Conservation (phyloP, 2,329 filamentous ascomycete genomes). For the Neofusicoccum sp. region DNA sequence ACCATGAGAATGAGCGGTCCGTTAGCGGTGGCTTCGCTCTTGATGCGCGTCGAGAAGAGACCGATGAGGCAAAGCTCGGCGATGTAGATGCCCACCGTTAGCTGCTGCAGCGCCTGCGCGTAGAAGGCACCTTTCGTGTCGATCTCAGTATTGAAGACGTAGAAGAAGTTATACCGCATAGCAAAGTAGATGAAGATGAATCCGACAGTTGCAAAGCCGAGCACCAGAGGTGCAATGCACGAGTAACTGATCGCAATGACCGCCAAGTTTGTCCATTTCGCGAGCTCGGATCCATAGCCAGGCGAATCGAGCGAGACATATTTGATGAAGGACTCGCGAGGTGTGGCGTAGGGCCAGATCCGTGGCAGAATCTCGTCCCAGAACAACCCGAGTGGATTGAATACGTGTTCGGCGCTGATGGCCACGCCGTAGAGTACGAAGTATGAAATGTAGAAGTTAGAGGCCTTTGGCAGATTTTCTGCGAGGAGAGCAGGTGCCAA, state of each 20-base stretch:
- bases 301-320: constrained; percentile 44
- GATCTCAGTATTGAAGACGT: constrained; percentile 46
- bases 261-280: constrained; percentile 47
- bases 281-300: constrained; percentile 46
- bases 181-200: constrained; percentile 67
- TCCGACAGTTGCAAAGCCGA: constrained; percentile 73
- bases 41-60: constrained; percentile 30
- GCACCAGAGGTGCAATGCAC: constrained; percentile 75
- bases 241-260: constrained; percentile 30
- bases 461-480: constrained; percentile 34
- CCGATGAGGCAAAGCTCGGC: constrained; percentile 53
- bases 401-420: constrained; percentile 82
- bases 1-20: constrained; percentile 34
- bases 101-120: constrained; percentile 46
- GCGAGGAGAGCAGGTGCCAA: constrained; percentile 34
- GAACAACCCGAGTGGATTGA: constrained; percentile 77
- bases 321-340: constrained; percentile 46
- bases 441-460: constrained; percentile 44
- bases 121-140: constrained; percentile 51
- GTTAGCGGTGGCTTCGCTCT: constrained; percentile 29
- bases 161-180: constrained; percentile 51
- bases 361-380: constrained; percentile 75
- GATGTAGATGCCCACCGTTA: constrained; percentile 48
- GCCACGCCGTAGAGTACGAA: constrained; percentile 39
- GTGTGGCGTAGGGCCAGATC: constrained; percentile 29